Evolutionary conservation across 208 protist species (phyloP).

Genomic region (Trypanosoma mega): DNA sequence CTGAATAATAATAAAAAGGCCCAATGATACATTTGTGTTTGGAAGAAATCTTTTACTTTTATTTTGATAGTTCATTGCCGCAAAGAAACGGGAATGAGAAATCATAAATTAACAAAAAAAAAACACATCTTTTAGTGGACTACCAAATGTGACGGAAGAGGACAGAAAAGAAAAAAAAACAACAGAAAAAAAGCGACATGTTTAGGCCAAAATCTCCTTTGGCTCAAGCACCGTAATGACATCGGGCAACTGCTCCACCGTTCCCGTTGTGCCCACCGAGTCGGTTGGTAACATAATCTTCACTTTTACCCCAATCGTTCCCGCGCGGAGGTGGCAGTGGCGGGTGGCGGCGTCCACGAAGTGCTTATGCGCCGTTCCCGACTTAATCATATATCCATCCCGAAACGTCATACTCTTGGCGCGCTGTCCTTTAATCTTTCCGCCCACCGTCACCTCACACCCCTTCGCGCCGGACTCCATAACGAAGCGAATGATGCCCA

Average conservation of each 20-base stretch:
- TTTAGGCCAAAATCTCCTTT: conserved; percentile 24
- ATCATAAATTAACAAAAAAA: conserved; percentile 31
- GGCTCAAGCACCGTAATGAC: conserved; percentile 79
- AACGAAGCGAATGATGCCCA: conserved; percentile 98
- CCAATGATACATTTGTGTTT: too few relatives aligned
- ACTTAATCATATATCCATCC: conserved; percentile 99
- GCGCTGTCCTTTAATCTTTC: conserved; percentile 99
- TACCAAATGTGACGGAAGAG: too few relatives aligned
- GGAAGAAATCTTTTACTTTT: too few relatives aligned
- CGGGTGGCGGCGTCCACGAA: conserved; percentile 96
- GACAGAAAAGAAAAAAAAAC: not conserved
- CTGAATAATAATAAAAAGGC: conserved; percentile 8
- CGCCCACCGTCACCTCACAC: conserved; percentile 98
- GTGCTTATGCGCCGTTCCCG: conserved; percentile 90
- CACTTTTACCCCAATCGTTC: conserved; percentile 98
- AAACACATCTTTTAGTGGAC: conserved; percentile 13
- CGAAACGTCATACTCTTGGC: conserved; percentile 99
- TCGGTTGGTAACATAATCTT: conserved; percentile 99
- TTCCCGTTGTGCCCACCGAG: conserved; percentile 47
- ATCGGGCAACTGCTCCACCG: conserved; percentile 68
- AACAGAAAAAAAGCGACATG: not conserved
- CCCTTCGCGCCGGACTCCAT: conserved; percentile 99
- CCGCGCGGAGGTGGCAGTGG: conserved; percentile 98
- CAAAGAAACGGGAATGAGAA: conserved; percentile 19
- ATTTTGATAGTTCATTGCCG: too few relatives aligned